Conservation (phyloP, 345 rosid species). For the Arabis alpina region DNA sequence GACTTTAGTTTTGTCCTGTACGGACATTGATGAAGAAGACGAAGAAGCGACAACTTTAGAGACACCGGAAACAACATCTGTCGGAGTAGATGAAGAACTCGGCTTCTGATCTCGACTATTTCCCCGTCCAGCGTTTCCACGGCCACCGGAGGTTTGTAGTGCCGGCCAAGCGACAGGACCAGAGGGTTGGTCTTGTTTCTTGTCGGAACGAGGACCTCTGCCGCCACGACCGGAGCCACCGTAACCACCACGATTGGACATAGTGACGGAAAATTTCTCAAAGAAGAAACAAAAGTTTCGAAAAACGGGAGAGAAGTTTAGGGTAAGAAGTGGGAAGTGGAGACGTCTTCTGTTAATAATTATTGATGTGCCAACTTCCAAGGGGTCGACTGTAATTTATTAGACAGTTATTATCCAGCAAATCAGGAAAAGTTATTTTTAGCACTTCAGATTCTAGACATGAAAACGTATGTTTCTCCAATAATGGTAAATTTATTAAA, state of each 20-base stretch:
- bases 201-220: conserved; percentile 5
- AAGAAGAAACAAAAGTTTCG: conserved; percentile 14
- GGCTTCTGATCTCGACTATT: too few relatives aligned
- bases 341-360: background rate
- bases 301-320: background rate
- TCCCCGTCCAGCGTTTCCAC: too few relatives aligned
- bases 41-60: conserved; percentile 2
- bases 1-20: background rate
- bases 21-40: conserved; percentile 14
- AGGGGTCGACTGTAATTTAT: too few relatives aligned
- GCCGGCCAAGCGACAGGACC: background rate
- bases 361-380: too few relatives aligned
- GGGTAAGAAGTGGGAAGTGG: background rate
- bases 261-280: background rate
- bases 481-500: too few relatives aligned
- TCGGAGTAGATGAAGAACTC: too few relatives aligned
- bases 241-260: conserved; percentile 38
- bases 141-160: background rate
- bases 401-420: background rate
- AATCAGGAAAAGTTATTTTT: too few relatives aligned
- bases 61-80: too few relatives aligned
- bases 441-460: too few relatives aligned
- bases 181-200: background rate
- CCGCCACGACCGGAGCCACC: background rate
- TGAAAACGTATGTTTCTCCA: too few relatives aligned